phyloP scores from a whole-genome alignment of 2,329 filamentous ascomycete species.

The Cadophora gregata region DNA sequence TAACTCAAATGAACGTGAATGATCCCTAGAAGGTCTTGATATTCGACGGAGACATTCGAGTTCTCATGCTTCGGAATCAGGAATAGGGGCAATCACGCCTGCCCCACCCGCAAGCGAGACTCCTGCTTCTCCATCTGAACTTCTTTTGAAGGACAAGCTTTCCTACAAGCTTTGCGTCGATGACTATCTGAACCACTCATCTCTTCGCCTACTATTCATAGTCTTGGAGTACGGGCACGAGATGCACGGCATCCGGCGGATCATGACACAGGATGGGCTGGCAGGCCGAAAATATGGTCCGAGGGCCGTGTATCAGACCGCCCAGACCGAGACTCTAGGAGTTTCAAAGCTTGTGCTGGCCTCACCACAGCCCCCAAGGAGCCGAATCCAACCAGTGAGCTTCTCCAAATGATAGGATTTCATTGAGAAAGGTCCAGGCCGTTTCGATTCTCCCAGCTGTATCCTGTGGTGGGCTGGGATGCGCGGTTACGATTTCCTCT shows the following conservation, averaged over 20 bases:
- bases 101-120: neutral
- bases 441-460: conserved; percentile 17
- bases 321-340: conserved; percentile 26
- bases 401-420: neutral
- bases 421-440: conserved; percentile 10
- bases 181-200: conserved; percentile 1
- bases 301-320: conserved; percentile 28
- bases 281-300: conserved; percentile 21
- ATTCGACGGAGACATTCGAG: neutral
- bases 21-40: neutral
- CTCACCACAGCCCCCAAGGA: conserved; percentile 22
- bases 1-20: neutral
- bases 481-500: conserved; percentile 21
- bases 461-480: conserved; percentile 15
- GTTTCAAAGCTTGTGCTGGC: conserved; percentile 31
- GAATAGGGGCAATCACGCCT: conserved; percentile 5
- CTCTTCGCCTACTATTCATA: neutral
- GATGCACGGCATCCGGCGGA: conserved; percentile 14
- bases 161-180: conserved; percentile 15
- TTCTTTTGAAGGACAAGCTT: conserved; percentile 18
- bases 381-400: conserved; percentile 13
- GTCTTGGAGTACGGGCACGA: conserved; percentile 1
- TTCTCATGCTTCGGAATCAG: neutral
- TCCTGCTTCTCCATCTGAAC: neutral
- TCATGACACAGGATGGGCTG: conserved; percentile 14